Base-by-base conservation (phyloP, 2,329 filamentous ascomycete species). In the Aureobasidium namibiae region DNA sequence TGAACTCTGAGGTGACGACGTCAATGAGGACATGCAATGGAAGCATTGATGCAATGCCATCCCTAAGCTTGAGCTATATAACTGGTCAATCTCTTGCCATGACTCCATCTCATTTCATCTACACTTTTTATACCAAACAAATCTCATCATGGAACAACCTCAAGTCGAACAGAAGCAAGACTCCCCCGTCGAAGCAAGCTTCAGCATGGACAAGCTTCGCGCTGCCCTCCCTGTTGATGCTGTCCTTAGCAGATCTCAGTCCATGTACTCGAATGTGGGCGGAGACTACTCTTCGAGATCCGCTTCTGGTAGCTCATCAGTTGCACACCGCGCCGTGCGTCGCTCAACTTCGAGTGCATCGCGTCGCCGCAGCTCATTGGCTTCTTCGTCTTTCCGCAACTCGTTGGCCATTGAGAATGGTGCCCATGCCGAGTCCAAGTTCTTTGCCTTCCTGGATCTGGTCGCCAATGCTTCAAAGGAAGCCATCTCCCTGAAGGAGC, bases 401-500 rank as follows among this genome's bases (percentile, higher is more conserved):
- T 65, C 67, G 49, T 66, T 68, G 65, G 66, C 67, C 10, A 60
- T 63, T 38, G 68, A 69, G 59, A 58, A 66, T 21, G 67, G 63
- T 26, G 60, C 62, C n/a, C 65, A 69, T 45, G 68, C 67, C 26
- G 68, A 69, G 60, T 61, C 59, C 62, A 69, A 69, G 58, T 70
- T 70, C 63, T 65, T 67, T 60, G 61, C 64, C 14, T 58, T 70
- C 60, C 69, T 70, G 23, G 68, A 70, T 44, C 61, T 69, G 46
- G 69, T 70, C 63, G 61, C 64, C 29, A 67, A 57, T 52, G 68
- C 68, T 34, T 67, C 65, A 4, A 63, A 64, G 18, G 68, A 70
- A 50, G 68, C 68, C 6, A 64, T 64, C 10, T 65, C 65, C 3
- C 61, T 70, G 21, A 69, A 67, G 49, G 67, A 69, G 59, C 65